These are phyloP conservation scores for Petunia hybrid DNA, from an alignment of 305 asterid genomes.

Conservation along the genomic window DNA sequence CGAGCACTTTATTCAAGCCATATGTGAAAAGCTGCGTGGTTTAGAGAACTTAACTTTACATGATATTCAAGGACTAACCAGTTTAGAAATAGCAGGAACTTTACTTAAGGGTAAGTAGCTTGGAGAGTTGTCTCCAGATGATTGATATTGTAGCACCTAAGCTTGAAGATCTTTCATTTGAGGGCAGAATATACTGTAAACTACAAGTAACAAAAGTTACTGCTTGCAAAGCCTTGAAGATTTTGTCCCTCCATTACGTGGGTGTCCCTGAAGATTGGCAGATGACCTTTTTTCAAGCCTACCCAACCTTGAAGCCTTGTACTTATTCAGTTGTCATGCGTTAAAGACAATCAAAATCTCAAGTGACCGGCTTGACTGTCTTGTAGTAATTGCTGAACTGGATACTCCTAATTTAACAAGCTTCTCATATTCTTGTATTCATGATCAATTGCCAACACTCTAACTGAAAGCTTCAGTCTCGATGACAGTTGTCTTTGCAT, in stretches of 20 bases:
- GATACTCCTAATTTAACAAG: neutral
- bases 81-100: slow-evolving; percentile 1
- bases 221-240: slow-evolving; percentile 22
- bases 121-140: neutral
- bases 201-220: neutral
- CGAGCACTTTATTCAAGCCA: neutral
- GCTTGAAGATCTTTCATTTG: neutral
- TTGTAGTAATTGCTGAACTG: neutral
- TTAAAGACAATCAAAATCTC: neutral
- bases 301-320: slow-evolving; percentile 23
- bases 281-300: slow-evolving; percentile 8
- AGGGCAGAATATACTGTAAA: neutral
- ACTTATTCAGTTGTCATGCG: neutral
- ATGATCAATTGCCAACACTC: too few species aligned
- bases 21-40: neutral
- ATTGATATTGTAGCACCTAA: neutral
- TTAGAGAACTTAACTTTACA: neutral
- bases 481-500: too few species aligned
- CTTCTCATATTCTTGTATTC: neutral
- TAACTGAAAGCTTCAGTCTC: too few species aligned
- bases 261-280: neutral
- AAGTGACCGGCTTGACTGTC: neutral
- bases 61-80: neutral
- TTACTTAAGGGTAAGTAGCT: neutral
- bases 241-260: neutral